These are phyloP conservation scores for Talaromyces ruber DNA, from an alignment of 495 filamentous ascomycete species.

Conservation along the genomic window DNA sequence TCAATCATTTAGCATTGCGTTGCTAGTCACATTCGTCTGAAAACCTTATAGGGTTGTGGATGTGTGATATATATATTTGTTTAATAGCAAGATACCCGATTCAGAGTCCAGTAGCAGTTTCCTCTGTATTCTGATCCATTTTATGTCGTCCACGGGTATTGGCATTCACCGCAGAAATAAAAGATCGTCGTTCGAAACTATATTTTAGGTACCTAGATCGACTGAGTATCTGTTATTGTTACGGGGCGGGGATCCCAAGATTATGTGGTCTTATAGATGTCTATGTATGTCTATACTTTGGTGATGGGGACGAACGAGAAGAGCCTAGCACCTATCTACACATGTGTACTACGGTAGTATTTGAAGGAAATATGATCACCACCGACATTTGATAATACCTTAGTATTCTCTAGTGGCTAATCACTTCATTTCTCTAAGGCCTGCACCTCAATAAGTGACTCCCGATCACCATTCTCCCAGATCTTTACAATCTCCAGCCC, in stretches of 20 bases:
- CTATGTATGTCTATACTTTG: neutral
- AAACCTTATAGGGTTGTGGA: neutral
- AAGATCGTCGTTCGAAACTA: neutral
- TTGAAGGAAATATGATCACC: neutral
- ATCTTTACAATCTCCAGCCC: neutral
- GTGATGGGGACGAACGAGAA: neutral
- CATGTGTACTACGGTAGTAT: too few relatives aligned
- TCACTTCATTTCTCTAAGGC: neutral
- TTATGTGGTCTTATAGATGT: neutral
- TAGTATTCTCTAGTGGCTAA: neutral
- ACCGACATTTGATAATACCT: neutral
- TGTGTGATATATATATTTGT: neutral
- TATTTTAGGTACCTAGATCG: neutral
- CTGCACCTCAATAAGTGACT: neutral
- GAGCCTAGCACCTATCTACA: too few relatives aligned
- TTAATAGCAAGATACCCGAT: neutral
- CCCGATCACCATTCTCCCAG: neutral
- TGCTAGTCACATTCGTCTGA: neutral
- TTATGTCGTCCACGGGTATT: neutral
- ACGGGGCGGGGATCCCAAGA: neutral
- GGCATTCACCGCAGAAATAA: neutral
- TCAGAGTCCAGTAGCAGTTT: neutral
- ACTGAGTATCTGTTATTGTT: neutral
- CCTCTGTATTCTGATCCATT: neutral
- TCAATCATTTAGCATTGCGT: neutral